phyloP scores from a whole-genome alignment of 2,329 filamentous ascomycete species.

The Drechslerella dactyloides region DNA sequence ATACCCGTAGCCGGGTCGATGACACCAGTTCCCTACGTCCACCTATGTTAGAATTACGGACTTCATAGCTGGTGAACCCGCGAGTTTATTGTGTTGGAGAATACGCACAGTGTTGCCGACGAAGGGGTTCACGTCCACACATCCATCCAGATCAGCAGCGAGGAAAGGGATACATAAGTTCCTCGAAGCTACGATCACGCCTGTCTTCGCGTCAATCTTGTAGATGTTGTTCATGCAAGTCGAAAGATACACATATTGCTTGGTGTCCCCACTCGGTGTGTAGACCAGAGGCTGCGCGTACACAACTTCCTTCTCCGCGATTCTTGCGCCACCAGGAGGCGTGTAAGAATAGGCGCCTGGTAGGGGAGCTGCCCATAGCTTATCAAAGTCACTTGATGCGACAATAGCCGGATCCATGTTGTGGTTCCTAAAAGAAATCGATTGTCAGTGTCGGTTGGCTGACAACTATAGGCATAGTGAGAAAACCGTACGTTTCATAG shows the following conservation, averaged over 20 bases:
- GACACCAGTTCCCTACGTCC: constrained; percentile 60
- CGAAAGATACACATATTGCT: constrained; percentile 65
- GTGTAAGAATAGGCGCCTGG: constrained; percentile 62
- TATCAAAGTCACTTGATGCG: constrained; percentile 64
- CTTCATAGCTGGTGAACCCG: neutral
- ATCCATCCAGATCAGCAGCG: constrained; percentile 61
- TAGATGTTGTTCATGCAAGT: constrained; percentile 67
- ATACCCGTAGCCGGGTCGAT: constrained; percentile 63
- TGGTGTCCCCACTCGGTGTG: constrained; percentile 60
- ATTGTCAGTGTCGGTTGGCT: no score
- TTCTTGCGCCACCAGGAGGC: neutral
- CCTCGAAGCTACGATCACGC: constrained; percentile 61
- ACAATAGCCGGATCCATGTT: constrained; percentile 70
- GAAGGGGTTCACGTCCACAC: constrained; percentile 61
- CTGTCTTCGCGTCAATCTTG: constrained; percentile 65
- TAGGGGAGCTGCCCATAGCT: constrained; percentile 64
- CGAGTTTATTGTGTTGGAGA: neutral
- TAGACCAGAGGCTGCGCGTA: constrained; percentile 64
- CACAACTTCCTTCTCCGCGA: constrained; percentile 62
- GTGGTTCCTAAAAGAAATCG: constrained; percentile 64
- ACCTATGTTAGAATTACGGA: constrained; percentile 1
- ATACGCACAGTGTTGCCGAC: constrained; percentile 60
- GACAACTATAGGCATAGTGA: neutral
- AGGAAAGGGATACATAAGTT: constrained; percentile 63
- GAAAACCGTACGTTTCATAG: constrained; percentile 59